phyloP scores from a whole-genome alignment of 2,329 filamentous ascomycete genomes.

The Fusarium metavorans region DNA sequence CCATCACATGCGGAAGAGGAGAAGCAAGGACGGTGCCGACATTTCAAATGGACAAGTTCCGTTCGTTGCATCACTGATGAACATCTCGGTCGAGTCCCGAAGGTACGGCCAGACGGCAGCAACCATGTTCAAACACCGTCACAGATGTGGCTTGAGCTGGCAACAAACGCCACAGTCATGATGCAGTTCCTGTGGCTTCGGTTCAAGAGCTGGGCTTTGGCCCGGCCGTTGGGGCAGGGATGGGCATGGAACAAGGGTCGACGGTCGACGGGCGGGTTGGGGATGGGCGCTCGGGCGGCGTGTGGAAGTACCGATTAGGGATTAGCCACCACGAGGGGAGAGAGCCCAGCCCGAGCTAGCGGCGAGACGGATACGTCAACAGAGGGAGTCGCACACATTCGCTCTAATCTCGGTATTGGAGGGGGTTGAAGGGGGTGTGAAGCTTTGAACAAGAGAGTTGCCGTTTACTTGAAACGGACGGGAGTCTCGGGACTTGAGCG shows the following conservation, averaged over 20 bases:
- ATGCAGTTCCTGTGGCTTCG: slow-evolving; percentile 40
- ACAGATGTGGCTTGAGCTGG: slow-evolving; percentile 15
- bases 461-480: slow-evolving; percentile 6
- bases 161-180: slow-evolving; percentile 15
- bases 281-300: slow-evolving; percentile 21
- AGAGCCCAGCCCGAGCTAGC: slow-evolving; percentile 34
- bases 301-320: slow-evolving; percentile 20
- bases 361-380: slow-evolving; percentile 26
- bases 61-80: slow-evolving; percentile 23
- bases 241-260: slow-evolving; percentile 36
- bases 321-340: slow-evolving; percentile 11
- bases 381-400: slow-evolving; percentile 5
- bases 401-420: slow-evolving; percentile 35
- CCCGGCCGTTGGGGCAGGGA: slow-evolving; percentile 43
- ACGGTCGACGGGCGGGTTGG: slow-evolving; percentile 23
- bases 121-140: neutral
- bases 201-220: slow-evolving; percentile 33
- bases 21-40: neutral
- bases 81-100: slow-evolving; percentile 44
- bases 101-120: slow-evolving; percentile 32
- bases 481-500: neutral
- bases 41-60: slow-evolving; percentile 25
- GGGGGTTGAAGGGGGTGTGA: slow-evolving; percentile 3
- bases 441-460: neutral
- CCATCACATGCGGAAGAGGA: slow-evolving; percentile 7